Base-by-base conservation (phyloP, 305 asterid genomes). In the Solanum hybrid region DNA sequence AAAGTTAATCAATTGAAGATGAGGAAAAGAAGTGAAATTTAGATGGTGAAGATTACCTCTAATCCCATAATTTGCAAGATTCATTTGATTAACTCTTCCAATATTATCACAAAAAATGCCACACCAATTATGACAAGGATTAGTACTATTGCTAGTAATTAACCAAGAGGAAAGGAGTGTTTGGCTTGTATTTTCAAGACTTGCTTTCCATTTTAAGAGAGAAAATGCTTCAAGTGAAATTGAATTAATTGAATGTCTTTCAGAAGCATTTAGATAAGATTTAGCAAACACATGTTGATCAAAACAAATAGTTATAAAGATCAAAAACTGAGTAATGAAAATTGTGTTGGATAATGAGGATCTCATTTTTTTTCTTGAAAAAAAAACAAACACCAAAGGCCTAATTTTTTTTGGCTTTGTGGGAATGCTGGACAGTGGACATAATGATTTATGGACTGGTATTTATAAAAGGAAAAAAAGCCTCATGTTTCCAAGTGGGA, bases 91-190 rank as follows among this genome's bases (percentile, higher is more conserved):
- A 10, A 93, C 61, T 38, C 84, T 92, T 88, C 89, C 89, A 31
- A 87, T 45, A 8, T 31, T 85, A 78, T 91, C 72, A 82, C 94
- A 93, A n/a, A 87, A 33, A 86, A 92, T 80, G 77, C 93, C 93
- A 38, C 22, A 17, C 93, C 93, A 93, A 3, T 61, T 61, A 61
- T 81, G 76, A 84, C 94, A 91, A 32, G 89, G 38, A 24, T 75
- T 79, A 37, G 51, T 51, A 32, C 26, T 17, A 51, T 20, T 34
- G 57, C 12, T 38, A 5, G 87, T n/a, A 17, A 84, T 24, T 14
- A 5, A 33, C 94, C 93, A 92, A 15, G 91, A 91, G 33, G 89
- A 45, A 5, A 93, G 70, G n/a, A 83, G 79, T 29, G 90, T 41
- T 51, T 73, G 93, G 31, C 86, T 82, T 83, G 89, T 13, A 39